These are phyloP conservation scores for Cadophora gregata DNA, from an alignment of 2,329 filamentous ascomycete genomes.

Conservation along the genomic window DNA sequence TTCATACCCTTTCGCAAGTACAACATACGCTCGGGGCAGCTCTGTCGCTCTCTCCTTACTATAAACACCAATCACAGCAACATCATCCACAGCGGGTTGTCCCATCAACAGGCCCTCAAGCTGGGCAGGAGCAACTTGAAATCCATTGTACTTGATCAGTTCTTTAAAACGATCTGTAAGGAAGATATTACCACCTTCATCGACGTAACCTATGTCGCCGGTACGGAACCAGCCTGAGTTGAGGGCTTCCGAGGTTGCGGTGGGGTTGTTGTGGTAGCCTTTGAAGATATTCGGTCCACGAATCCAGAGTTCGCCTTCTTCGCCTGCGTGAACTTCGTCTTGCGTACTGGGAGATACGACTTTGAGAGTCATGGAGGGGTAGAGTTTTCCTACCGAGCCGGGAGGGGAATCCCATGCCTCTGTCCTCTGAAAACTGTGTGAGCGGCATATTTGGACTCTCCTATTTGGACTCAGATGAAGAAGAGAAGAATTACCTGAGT, in stretches of 20 bases:
- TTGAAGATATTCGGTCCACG: conserved; percentile 67
- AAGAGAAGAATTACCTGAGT: neutral
- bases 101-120: conserved; percentile 57
- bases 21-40: conserved; percentile 70
- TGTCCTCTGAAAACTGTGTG: conserved; percentile 38
- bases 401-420: conserved; percentile 59
- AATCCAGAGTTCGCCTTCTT: conserved; percentile 75
- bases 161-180: conserved; percentile 85
- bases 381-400: conserved; percentile 77
- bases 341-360: conserved; percentile 61
- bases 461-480: neutral
- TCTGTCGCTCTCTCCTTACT: conserved; percentile 68
- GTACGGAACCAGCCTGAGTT: conserved; percentile 83
- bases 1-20: conserved; percentile 46
- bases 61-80: conserved; percentile 67
- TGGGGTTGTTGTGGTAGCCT: conserved; percentile 62
- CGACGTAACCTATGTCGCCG: conserved; percentile 81
- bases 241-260: conserved; percentile 71
- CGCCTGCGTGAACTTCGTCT: conserved; percentile 54
- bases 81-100: conserved; percentile 56
- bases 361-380: conserved; percentile 80
- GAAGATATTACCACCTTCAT: conserved; percentile 79
- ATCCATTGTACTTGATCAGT: conserved; percentile 67
- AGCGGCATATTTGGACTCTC: neutral
- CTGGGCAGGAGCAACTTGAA: conserved; percentile 72